Percentiles rank a stretch among this genome's conserved stretches.
These are phyloP conservation scores for Phytophthora litchii DNA, from an alignment of 352 stramenopile genomes.

Conservation along the genomic window DNA sequence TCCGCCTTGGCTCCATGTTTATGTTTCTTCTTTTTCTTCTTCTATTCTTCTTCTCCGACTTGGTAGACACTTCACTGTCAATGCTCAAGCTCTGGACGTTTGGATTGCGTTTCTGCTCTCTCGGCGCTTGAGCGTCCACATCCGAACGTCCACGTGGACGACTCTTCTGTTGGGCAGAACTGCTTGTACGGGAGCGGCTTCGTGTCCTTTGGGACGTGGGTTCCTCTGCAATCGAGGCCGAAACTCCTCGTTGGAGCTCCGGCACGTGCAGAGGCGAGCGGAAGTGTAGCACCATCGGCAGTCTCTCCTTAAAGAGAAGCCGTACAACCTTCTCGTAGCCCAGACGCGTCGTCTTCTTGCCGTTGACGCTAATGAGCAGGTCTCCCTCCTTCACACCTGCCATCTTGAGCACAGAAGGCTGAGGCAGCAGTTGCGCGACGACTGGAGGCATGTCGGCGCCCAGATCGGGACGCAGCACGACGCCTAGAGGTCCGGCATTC, in stretches of 20 bases:
- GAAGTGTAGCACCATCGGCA: conserved; percentile 81
- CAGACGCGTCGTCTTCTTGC: conserved; percentile 74
- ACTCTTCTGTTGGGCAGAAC: conserved; percentile 6
- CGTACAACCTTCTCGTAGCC: conserved; percentile 83
- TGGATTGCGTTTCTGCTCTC: conserved; percentile 23
- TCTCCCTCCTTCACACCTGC: conserved; percentile 68
- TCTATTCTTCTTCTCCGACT: conserved; percentile 22
- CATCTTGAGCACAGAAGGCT: conserved; percentile 75
- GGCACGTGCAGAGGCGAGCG: conserved; percentile 47
- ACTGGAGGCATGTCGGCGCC: conserved; percentile 80
- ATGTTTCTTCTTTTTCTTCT: conserved; percentile 33
- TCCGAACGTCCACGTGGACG: conserved; percentile 17
- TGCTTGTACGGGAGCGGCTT: conserved; percentile 21
- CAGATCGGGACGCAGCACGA: conserved; percentile 74
- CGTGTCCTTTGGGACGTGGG: conserved; percentile 6
- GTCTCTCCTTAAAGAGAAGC: conserved; percentile 76
- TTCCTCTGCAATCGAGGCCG: conserved; percentile 19
- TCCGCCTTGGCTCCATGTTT: conserved; percentile 30
- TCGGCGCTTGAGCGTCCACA: conserved; percentile 2
- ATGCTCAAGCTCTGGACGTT: conserved; percentile 21
- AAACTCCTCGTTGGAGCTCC: conserved; percentile 21
- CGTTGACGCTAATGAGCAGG: conserved; percentile 80
- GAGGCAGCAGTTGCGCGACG: conserved; percentile 70
- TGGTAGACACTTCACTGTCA: conserved; percentile 20
- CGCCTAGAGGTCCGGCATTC: conserved; percentile 77